Evolutionary conservation across 306 rosid species (phyloP).

Genomic region (Pyrus bretschneideri): DNA sequence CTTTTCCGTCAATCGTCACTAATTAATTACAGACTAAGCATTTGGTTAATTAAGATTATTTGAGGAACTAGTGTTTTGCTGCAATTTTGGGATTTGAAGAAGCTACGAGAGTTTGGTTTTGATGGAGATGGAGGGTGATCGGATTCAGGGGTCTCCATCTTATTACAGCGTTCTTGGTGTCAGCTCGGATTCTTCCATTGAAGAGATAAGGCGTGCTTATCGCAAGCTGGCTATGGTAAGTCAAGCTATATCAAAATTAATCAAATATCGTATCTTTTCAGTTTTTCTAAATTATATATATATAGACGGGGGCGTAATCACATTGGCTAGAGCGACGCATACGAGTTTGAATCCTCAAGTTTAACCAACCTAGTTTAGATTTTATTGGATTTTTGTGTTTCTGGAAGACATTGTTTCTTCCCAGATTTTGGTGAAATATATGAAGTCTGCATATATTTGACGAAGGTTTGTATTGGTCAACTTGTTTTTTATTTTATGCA

Average conservation of each 20-base stretch:
- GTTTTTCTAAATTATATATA: not conserved
- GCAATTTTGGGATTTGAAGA: not conserved
- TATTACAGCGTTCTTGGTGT: conserved; percentile 70
- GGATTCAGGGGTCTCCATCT: conserved; percentile 7
- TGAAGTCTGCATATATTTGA: not conserved
- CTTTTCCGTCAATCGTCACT: no score
- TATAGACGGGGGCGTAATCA: not conserved
- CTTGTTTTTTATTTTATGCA: conserved; percentile 12
- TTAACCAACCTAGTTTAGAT: not conserved
- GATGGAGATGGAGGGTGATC: conserved; percentile 19
- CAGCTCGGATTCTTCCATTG: conserved; percentile 31
- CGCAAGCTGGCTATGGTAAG: conserved; percentile 73
- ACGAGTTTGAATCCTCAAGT: not conserved
- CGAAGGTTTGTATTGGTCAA: no score
- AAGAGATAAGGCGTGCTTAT: conserved; percentile 73
- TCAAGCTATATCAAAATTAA: not conserved
- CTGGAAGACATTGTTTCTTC: not conserved
- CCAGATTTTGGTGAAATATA: not conserved
- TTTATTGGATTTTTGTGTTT: not conserved
- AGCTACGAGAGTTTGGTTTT: not conserved
- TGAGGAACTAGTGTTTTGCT: not conserved
- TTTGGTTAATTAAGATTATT: not conserved
- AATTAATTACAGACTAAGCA: not conserved
- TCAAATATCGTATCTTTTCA: not conserved
- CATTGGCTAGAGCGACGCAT: not conserved